Percentiles rank a stretch among this genome's conserved stretches.
These are phyloP conservation scores for Coemansia sp. DNA, from an alignment of 192 early-diverging fungal species.

Conservation along the genomic window DNA sequence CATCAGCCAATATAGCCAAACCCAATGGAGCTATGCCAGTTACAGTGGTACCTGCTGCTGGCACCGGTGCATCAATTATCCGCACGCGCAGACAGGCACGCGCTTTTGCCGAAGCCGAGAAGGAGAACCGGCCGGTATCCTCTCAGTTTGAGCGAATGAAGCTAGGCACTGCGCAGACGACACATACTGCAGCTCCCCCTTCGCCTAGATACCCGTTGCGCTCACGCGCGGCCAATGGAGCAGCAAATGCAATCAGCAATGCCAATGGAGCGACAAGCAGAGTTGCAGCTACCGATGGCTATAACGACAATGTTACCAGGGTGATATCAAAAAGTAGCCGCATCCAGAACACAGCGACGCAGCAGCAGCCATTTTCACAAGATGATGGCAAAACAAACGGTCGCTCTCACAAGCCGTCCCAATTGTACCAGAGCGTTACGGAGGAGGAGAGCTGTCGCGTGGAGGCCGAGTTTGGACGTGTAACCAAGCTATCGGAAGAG, in stretches of 20 bases:
- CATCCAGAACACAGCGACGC: neutral
- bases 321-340: neutral
- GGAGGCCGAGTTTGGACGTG: constrained; percentile 40
- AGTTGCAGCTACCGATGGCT: neutral
- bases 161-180: constrained; percentile 2
- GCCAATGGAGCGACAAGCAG: neutral
- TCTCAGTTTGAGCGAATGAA: constrained; percentile 10
- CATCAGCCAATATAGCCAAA: neutral
- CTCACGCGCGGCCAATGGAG: constrained; percentile 12
- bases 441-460: constrained; percentile 14
- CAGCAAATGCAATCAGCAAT: neutral
- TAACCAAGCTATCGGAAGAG: constrained; percentile 44
- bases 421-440: neutral
- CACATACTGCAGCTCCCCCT: neutral
- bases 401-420: neutral
- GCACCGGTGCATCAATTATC: neutral
- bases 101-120: constrained; percentile 15
- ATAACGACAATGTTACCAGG: neutral
- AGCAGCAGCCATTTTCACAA: neutral
- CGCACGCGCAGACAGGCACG: constrained; percentile 14
- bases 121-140: constrained; percentile 24
- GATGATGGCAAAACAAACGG: neutral
- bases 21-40: neutral
- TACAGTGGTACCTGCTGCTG: neutral
- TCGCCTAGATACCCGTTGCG: constrained; percentile 33